These are phyloP conservation scores for Clonostachys rosea DNA, from an alignment of 2,329 filamentous ascomycete genomes.

Conservation along the genomic window DNA sequence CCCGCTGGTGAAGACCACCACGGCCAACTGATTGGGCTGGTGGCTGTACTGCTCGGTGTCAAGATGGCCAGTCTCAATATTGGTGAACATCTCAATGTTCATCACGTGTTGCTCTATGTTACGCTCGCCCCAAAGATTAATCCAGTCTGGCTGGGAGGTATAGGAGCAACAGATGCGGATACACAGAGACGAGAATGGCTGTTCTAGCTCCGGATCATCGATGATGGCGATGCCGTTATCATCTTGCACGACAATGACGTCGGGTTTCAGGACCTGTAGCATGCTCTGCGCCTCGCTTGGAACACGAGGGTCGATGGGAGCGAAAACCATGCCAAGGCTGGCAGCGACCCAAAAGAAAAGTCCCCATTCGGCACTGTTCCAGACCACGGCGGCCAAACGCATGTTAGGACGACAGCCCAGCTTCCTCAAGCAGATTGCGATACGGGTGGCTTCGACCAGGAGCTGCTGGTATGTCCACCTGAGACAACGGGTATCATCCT, in stretches of 20 bases:
- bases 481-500: background rate
- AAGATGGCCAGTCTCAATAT: background rate
- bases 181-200: background rate
- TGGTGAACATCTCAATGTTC: background rate
- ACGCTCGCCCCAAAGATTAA: conserved; percentile 3
- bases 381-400: conserved; percentile 21
- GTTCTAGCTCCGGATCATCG: conserved; percentile 2
- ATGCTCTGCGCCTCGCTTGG: conserved; percentile 13
- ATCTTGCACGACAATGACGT: conserved; percentile 24
- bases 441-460: conserved; percentile 10
- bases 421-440: conserved; percentile 13
- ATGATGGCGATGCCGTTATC: conserved; percentile 11
- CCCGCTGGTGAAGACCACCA: conserved; percentile 43
- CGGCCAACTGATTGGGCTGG: conserved; percentile 2
- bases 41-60: background rate
- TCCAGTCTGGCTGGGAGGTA: conserved; percentile 10
- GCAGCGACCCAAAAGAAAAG: conserved; percentile 28
- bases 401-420: conserved; percentile 17
- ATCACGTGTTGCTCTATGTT: conserved; percentile 1
- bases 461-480: conserved; percentile 8
- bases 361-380: conserved; percentile 31
- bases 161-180: conserved; percentile 16
- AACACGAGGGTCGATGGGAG: conserved; percentile 22
- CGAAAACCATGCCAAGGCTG: conserved; percentile 23
- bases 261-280: conserved; percentile 14